These are phyloP conservation scores for Rhizophlyctis rosea DNA, from an alignment of 192 early-diverging fungal genomes.

Conservation along the genomic window DNA sequence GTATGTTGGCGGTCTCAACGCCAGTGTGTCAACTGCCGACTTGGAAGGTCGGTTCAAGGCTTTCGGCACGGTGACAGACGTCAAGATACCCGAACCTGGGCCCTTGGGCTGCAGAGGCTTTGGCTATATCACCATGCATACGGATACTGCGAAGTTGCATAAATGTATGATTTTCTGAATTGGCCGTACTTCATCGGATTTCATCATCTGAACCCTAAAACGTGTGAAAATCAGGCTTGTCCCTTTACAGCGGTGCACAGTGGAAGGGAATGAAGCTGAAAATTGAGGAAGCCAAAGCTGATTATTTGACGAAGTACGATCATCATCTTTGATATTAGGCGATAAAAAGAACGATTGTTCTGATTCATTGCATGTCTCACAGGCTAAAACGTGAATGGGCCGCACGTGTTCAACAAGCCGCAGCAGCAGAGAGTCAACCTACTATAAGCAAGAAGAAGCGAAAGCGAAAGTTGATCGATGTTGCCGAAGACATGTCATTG, in stretches of 20 bases:
- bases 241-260: slow-evolving; percentile 70
- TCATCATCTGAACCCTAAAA: too few relatives aligned
- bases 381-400: slow-evolving; percentile 43
- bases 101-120: slow-evolving; percentile 64
- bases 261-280: slow-evolving; percentile 80
- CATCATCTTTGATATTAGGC: too few relatives aligned
- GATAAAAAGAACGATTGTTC: too few relatives aligned
- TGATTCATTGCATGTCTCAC: too few relatives aligned
- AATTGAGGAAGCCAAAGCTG: slow-evolving; percentile 78
- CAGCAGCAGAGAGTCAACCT: slow-evolving; percentile 29
- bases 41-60: slow-evolving; percentile 65
- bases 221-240: slow-evolving; percentile 44
- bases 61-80: slow-evolving; percentile 62
- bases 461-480: slow-evolving; percentile 34
- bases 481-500: slow-evolving; percentile 65
- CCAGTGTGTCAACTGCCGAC: slow-evolving; percentile 50
- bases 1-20: slow-evolving; percentile 75
- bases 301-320: slow-evolving; percentile 53
- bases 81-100: slow-evolving; percentile 41
- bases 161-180: slow-evolving; percentile 54
- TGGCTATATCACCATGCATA: slow-evolving; percentile 68
- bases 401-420: slow-evolving; percentile 23
- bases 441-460: slow-evolving; percentile 39
- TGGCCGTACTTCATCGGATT: neutral
- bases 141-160: slow-evolving; percentile 60